Evolutionary conservation across 176 grass and related monocot species (phyloP).

Genomic region (Canna indica): DNA sequence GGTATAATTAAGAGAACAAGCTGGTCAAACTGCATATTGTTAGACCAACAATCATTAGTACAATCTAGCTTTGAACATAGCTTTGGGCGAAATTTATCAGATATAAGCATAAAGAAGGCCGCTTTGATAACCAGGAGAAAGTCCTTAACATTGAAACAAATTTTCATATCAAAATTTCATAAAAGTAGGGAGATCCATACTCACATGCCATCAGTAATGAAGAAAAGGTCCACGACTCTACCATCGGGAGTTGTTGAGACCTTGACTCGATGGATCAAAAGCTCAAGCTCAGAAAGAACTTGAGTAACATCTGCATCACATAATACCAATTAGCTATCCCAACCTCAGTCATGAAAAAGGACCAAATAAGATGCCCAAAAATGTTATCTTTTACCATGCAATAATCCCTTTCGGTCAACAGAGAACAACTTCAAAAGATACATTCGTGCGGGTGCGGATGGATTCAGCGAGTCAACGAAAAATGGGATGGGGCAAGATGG

Average conservation of each 20-base stretch:
- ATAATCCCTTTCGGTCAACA: conserved; percentile 58
- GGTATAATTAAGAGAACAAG: neutral
- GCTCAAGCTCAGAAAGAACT: conserved; percentile 63
- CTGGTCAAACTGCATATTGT: neutral
- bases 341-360: neutral
- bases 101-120: neutral
- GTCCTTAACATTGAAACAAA: neutral
- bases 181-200: conserved; percentile 6
- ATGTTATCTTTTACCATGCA: conserved; percentile 50
- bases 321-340: neutral
- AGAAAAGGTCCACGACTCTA: conserved; percentile 82
- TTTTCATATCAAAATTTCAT: neutral
- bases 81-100: neutral
- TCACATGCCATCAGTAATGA: conserved; percentile 88
- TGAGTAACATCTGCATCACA: conserved; percentile 60
- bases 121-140: neutral
- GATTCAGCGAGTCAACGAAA: conserved; percentile 39
- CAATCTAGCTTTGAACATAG: too few species aligned
- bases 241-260: conserved; percentile 80
- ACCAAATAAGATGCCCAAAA: neutral
- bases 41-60: too few species aligned
- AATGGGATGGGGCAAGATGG: conserved; percentile 51
- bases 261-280: conserved; percentile 86
- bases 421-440: conserved; percentile 79
- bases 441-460: conserved; percentile 27